A percentile compares a stretch with the other conserved stretches of the same genome.
Conservation (phyloP, 108 stramenopile genomes). For the Skeletonema potamos region DNA sequence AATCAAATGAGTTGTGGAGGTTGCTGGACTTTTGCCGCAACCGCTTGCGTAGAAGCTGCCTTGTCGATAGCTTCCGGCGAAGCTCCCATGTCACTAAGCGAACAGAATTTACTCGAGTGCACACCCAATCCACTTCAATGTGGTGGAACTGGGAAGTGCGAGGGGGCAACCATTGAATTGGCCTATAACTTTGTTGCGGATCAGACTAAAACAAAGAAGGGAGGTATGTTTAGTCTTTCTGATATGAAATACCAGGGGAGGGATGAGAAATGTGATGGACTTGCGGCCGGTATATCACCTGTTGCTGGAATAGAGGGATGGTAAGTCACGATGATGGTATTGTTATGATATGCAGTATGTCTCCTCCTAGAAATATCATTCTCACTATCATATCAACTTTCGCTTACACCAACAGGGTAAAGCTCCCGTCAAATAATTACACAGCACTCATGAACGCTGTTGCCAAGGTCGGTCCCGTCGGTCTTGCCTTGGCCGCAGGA, state of each 20-base stretch:
- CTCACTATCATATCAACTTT: not conserved
- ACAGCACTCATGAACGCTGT: constrained; percentile 78
- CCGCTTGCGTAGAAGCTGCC: constrained; percentile 74
- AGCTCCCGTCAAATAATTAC: constrained; percentile 79
- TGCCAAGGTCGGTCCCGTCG: constrained; percentile 77
- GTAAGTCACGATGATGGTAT: not conserved
- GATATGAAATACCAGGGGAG: constrained; percentile 19
- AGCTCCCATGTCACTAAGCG: constrained; percentile 53
- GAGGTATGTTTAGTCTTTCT: constrained; percentile 31
- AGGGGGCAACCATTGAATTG: constrained; percentile 67
- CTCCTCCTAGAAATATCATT: not conserved
- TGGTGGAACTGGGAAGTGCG: constrained; percentile 75
- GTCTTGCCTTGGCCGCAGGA: constrained; percentile 66
- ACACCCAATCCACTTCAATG: constrained; percentile 78
- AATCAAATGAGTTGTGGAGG: constrained; percentile 82
- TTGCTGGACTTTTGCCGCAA: constrained; percentile 88
- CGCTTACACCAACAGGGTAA: not conserved
- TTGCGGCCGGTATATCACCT: constrained; percentile 36
- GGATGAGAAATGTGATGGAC: constrained; percentile 8
- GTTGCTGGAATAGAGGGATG: constrained; percentile 76
- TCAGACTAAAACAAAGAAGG: constrained; percentile 14
- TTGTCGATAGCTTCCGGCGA: constrained; percentile 74
- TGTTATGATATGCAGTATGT: not conserved
- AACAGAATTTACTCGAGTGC: constrained; percentile 80
- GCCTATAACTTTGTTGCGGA: constrained; percentile 74